Percentiles rank a stretch among this genome's conserved stretches.
phyloP scores from a whole-genome alignment of 768 basidiomycete species.

The Fomitopsis serialis region DNA sequence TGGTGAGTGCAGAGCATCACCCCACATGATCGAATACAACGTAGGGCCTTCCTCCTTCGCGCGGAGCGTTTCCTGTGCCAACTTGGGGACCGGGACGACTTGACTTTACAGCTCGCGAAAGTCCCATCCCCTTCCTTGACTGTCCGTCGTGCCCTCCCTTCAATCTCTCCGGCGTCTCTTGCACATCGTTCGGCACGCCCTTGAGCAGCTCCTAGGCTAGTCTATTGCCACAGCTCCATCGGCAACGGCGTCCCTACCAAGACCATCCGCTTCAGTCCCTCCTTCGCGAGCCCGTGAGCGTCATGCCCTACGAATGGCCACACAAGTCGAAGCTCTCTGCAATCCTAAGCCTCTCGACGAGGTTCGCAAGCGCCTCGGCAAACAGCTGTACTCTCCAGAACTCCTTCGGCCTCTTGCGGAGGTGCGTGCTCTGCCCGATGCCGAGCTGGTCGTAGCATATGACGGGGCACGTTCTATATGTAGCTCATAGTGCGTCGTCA shows the following conservation, averaged over 20 bases:
- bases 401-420: constrained; percentile 42
- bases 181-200: constrained; percentile 34
- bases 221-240: constrained; percentile 25
- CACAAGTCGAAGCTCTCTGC: background rate
- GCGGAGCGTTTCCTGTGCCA: constrained; percentile 16
- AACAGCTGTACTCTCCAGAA: constrained; percentile 53
- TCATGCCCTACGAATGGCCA: constrained; percentile 39
- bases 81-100: constrained; percentile 21
- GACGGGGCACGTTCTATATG: constrained; percentile 33
- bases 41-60: constrained; percentile 29
- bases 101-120: background rate
- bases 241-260: constrained; percentile 23
- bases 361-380: constrained; percentile 34
- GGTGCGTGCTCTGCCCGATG: constrained; percentile 45
- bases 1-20: background rate
- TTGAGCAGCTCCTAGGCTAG: constrained; percentile 23
- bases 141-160: constrained; percentile 1
- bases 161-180: constrained; percentile 11
- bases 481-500: constrained; percentile 30
- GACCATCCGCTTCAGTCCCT: constrained; percentile 28
- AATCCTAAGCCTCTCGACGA: constrained; percentile 6
- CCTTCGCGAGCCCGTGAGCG: constrained; percentile 31
- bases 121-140: background rate
- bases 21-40: constrained; percentile 31
- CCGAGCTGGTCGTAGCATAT: constrained; percentile 52